Evolutionary conservation across 208 protist genomes (phyloP).

Genomic region (Borovskyia barvae): DNA sequence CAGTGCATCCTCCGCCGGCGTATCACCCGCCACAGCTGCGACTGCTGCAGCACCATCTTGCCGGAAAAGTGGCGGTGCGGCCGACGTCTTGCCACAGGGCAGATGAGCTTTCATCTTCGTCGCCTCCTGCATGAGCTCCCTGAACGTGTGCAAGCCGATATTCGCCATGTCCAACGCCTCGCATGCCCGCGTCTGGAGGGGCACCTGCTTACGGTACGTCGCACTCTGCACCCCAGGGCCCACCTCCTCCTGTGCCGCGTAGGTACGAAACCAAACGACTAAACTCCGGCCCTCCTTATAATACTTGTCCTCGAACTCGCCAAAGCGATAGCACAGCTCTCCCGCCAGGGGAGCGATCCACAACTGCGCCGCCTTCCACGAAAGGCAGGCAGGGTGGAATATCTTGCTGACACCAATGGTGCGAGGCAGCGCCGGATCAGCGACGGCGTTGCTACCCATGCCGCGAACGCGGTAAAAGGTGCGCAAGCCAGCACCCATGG

Average conservation of each 20-base stretch:
- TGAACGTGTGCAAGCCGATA: conserved; percentile 6
- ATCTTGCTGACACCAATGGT: conserved; percentile 65
- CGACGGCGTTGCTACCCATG: conserved; percentile 38
- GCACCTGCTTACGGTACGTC: conserved; percentile 22
- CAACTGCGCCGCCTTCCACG: conserved; percentile 26
- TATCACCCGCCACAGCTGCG: too few relatives aligned
- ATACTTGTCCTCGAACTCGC: conserved; percentile 41
- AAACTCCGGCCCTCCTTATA: conserved; percentile 33
- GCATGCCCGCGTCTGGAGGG: conserved; percentile 1
- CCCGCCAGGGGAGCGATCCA: conserved; percentile 67
- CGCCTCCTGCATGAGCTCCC: conserved; percentile 14
- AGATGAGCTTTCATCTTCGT: background rate
- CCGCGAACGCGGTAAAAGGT: conserved; percentile 53
- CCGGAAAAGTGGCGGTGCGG: too few relatives aligned
- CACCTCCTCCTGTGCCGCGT: conserved; percentile 11
- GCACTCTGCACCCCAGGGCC: conserved; percentile 24
- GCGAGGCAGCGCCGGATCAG: conserved; percentile 35
- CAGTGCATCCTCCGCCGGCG: background rate
- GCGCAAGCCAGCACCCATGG: conserved; percentile 9
- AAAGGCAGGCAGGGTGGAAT: conserved; percentile 42
- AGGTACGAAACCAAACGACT: conserved; percentile 46
- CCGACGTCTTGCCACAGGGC: too few relatives aligned
- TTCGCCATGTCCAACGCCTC: conserved; percentile 6
- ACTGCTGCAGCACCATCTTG: background rate
- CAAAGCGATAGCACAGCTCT: conserved; percentile 64